Base-by-base conservation (phyloP, 2,329 filamentous ascomycete species). In the Pseudocercospora crystallina region DNA sequence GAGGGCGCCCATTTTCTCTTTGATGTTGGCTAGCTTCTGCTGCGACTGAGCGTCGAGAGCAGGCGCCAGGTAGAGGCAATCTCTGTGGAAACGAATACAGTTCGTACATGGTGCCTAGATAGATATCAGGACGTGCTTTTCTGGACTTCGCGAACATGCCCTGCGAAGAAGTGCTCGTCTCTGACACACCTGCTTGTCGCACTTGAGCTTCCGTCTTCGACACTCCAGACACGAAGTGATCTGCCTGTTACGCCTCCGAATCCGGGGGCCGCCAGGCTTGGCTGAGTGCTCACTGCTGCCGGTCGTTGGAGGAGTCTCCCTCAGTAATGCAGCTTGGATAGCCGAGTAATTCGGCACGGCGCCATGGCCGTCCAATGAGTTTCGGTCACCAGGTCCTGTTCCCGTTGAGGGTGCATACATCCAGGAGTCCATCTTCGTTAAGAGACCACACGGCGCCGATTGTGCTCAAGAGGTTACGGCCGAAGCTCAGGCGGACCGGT, bases 191-290 rank as follows among this genome's bases (percentile, higher is more conserved):
- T 53, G 70, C 65, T 88, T 89, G 72, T 89, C 85, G 71, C 88
- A 92, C 67, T 87, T 89, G 49, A 90, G 75, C 70, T 92, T 92
- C 35, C 88, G 80, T 15, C 86, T 81, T 34, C 88, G 80, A 65
- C 86, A 89, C 67, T 86, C 82, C 31, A 86, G 77, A 65, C 84
- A 89, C 26, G 82, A 85, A 54, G 80, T 80, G 68, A 88, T 85
- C 75, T 86, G 80, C 26, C 65, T 48, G 49, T 68, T 68, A 10
- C 65, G 53, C 11, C 65, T 49, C 2, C 65, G 60, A 17, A 67
- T 62, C 32, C 46, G 46, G 8, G 51, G 42, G 14, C 47, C 39
- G 31, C 29, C 43, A 26, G 31, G 29, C 42, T 38, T 44, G 17
- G 43, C 26, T 34, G 38, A 12, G 17, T 45, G 31, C 13, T 29